Conservation (phyloP, 2,329 filamentous ascomycete genomes). For the Claviceps sp. region DNA sequence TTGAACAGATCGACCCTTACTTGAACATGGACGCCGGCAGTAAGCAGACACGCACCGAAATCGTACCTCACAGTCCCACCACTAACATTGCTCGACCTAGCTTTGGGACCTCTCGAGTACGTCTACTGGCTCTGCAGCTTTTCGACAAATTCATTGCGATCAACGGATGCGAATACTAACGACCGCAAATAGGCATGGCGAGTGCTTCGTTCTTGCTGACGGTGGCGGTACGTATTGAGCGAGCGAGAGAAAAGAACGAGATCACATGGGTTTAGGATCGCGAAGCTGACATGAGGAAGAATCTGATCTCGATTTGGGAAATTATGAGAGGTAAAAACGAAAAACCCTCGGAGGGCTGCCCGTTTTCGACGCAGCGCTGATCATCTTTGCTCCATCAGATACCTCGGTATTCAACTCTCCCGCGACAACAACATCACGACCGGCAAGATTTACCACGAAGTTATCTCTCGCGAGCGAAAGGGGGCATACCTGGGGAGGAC, state of each 20-base stretch:
- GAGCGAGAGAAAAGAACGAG: background rate
- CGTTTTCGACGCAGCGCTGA: background rate
- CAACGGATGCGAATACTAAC: conserved; percentile 3
- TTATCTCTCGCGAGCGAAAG: conserved; percentile 31
- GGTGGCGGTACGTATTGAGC: conserved; percentile 39
- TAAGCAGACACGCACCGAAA: background rate
- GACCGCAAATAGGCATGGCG: conserved; percentile 52
- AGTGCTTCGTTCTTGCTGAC: conserved; percentile 78
- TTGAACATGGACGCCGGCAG: conserved; percentile 25
- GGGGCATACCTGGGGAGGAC: conserved; percentile 73
- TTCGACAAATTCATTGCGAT: too few relatives aligned
- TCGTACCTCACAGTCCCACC: background rate
- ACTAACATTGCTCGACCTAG: background rate
- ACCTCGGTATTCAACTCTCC: conserved; percentile 69
- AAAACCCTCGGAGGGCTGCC: background rate
- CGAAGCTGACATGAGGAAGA: conserved; percentile 13
- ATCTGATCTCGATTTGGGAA: conserved; percentile 40
- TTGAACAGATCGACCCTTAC: conserved; percentile 32
- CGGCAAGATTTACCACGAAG: conserved; percentile 73
- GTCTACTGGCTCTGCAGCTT: conserved; percentile 3
- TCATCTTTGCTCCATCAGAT: conserved; percentile 22
- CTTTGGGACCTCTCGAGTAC: conserved; percentile 19
- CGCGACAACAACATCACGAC: conserved; percentile 94
- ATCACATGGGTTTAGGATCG: background rate
- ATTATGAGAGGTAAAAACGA: conserved; percentile 34